Conservation (phyloP, 2,329 filamentous ascomycete species). For the Ambrosiella xylebori region DNA sequence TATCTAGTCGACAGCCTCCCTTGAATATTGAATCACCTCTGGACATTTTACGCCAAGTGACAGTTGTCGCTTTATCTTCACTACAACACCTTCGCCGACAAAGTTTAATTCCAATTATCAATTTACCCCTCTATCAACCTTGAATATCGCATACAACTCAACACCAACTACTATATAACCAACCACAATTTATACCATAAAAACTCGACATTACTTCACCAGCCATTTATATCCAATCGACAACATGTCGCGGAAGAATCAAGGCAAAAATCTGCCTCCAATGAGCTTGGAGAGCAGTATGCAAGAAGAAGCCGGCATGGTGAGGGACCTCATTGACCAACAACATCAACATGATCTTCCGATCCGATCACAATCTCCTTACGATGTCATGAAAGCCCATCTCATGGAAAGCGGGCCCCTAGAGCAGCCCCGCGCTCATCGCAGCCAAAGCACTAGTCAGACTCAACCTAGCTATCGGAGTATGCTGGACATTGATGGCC, state of each 20-base stretch:
- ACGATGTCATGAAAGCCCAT: slow-evolving; percentile 52
- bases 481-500: slow-evolving; percentile 32
- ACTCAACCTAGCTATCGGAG: slow-evolving; percentile 31
- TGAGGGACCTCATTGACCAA: slow-evolving; percentile 51
- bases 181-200: neutral
- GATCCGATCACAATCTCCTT: slow-evolving; percentile 33
- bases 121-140: no score
- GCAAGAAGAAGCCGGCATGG: slow-evolving; percentile 60
- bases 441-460: slow-evolving; percentile 21
- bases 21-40: no score
- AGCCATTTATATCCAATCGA: neutral
- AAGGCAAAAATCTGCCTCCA: slow-evolving; percentile 20
- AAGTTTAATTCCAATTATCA: no score
- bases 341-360: slow-evolving; percentile 19
- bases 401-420: slow-evolving; percentile 28
- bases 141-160: no score
- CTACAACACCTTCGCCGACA: no score
- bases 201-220: neutral
- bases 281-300: slow-evolving; percentile 66
- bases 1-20: no score
- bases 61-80: no score
- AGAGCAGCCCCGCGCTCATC: slow-evolving; percentile 8
- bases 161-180: no score
- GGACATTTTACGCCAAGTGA: no score
- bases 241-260: neutral